Evolutionary conservation across 2,329 filamentous ascomycete species (phyloP).

Genomic region (Hymenoscyphus salicellus): DNA sequence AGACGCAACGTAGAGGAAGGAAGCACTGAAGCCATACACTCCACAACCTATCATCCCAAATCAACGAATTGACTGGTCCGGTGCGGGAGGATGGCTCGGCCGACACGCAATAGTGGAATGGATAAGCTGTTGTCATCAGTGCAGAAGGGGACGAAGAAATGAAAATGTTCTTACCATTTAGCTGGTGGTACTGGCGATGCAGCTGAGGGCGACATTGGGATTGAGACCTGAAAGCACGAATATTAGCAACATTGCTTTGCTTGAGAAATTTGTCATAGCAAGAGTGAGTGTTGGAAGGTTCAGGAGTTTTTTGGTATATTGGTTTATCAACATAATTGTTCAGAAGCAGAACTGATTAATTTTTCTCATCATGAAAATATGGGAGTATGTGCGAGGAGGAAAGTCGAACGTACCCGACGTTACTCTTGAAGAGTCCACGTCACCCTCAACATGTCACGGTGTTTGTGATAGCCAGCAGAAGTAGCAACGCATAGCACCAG

Average conservation of each 20-base stretch:
- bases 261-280: background rate
- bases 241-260: conserved; percentile 23
- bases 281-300: conserved; percentile 34
- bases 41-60: conserved; percentile 70
- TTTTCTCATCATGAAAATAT: conserved; percentile 60
- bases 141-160: conserved; percentile 18
- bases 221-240: background rate
- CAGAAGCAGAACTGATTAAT: conserved; percentile 75
- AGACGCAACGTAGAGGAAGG: conserved; percentile 54
- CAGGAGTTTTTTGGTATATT: conserved; percentile 65
- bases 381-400: background rate
- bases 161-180: conserved; percentile 18
- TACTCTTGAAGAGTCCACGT: background rate
- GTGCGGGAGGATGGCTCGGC: conserved; percentile 74
- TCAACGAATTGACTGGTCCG: conserved; percentile 48
- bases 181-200: background rate
- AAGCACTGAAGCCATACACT: conserved; percentile 65
- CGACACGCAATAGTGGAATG: conserved; percentile 68
- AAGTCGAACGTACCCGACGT: conserved; percentile 1
- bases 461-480: background rate
- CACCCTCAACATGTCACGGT: background rate
- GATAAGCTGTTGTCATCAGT: conserved; percentile 68
- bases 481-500: background rate
- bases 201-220: background rate
- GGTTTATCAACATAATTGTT: conserved; percentile 60